Conservation (phyloP, 257 asterid species). For the Capsicum chinense region DNA sequence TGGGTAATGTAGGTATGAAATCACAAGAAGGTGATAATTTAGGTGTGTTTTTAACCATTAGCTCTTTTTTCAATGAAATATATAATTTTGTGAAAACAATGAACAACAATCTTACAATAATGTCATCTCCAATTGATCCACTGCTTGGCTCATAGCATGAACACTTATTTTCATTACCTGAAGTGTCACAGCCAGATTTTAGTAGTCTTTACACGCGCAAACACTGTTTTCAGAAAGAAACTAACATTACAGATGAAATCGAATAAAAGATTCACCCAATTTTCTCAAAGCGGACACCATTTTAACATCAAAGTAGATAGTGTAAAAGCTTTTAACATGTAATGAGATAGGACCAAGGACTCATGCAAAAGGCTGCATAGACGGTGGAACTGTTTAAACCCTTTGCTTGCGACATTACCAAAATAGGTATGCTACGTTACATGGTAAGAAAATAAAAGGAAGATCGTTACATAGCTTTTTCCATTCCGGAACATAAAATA, state of each 20-base stretch:
- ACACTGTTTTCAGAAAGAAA: not conserved
- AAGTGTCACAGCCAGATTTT: not conserved
- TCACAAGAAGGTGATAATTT: no score
- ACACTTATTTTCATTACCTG: slow-evolving; percentile 37
- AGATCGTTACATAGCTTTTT: not conserved
- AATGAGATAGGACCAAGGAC: not conserved
- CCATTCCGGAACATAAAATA: not conserved
- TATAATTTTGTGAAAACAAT: slow-evolving; percentile 18
- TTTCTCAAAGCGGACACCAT: not conserved
- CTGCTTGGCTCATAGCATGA: slow-evolving; percentile 34
- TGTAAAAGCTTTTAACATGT: not conserved
- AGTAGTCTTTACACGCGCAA: not conserved
- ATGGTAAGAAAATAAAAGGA: not conserved
- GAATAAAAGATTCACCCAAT: not conserved
- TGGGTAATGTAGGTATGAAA: no score
- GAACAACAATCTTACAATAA: slow-evolving; percentile 31
- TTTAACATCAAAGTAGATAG: not conserved
- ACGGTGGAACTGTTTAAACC: not conserved
- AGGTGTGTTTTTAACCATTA: no score
- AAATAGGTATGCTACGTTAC: not conserved
- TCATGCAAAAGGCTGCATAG: not conserved
- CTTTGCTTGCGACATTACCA: not conserved
- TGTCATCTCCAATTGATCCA: slow-evolving; percentile 27
- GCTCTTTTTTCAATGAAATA: not conserved
- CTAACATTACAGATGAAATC: not conserved